Evolutionary conservation across 495 filamentous ascomycete genomes (phyloP), one percentile per base, ranked within the genome.

Genomic region (Penicillium lividum): DNA sequence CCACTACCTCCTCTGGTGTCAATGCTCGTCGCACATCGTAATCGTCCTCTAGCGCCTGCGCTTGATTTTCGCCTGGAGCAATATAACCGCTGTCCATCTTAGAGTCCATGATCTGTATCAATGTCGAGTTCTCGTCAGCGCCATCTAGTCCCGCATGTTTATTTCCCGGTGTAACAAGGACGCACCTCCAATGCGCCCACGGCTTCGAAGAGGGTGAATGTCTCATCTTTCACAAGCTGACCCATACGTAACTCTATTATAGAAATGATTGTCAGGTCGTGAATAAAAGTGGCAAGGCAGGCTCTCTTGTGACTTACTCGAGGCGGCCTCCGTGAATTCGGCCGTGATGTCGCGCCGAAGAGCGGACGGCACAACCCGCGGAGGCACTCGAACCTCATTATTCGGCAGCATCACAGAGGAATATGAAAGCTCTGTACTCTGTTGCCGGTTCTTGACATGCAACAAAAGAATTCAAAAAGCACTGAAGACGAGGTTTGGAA

Each of bases 1-100:
- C 93, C 54, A 97, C 73, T 4, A 96, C 83, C 69, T 98, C 88
- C 66, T 88, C 84, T 6, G 93, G 89, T 46, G 84, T 73, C 31
- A 97, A 74, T 48, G 82, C 76, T 56, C 80, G 75, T 54, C 84
- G 80, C 53, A 90, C 82, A 71, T 98, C 90, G 77, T 96, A 98
- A 59, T 90, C 84, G 51, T 93, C 88, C 59, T 96, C 89, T 6
- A 96, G 79, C 54, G 74, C 72, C 56, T 77, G 66, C 57, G 68
- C 75, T 40, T 73, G 62, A 33, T 85, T 86, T 62, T 96, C 91
- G 43, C 85, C 90, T 9, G 86, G 82, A 11, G 80, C 81, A 15
- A 94, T 71, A 63, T 86, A 89, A 31, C 94, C 94, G 67, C 90
- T 97, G 68, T 98, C 94, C 94, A 98, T 98, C 72, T 97, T 98